These are phyloP conservation scores for Candida mesenterica DNA, from an alignment of 1,139 yeast genomes.

Conservation along the genomic window DNA sequence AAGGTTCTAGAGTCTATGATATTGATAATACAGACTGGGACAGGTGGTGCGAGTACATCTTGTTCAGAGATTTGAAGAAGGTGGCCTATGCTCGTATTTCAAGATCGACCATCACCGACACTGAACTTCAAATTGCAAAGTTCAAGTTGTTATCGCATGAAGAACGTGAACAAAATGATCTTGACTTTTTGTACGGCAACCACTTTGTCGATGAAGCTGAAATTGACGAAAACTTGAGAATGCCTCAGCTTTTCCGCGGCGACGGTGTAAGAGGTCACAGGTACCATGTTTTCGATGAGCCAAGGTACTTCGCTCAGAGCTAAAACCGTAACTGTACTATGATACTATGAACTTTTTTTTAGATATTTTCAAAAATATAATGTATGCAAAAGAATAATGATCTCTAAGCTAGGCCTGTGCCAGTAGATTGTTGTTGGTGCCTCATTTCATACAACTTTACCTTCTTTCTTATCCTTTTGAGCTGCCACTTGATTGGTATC, in stretches of 20 bases:
- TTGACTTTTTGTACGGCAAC: constrained; percentile 51
- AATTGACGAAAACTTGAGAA: constrained; percentile 62
- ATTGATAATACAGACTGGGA: constrained; percentile 94
- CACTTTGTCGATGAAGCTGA: constrained; percentile 53
- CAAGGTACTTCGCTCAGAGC: constrained; percentile 64
- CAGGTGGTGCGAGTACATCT: constrained; percentile 96
- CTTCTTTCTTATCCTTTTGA: constrained; percentile 21
- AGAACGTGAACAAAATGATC: constrained; percentile 35
- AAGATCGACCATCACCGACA: constrained; percentile 91
- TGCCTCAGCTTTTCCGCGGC: constrained; percentile 85
- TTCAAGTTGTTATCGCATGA: constrained; percentile 62
- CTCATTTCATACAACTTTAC: constrained; percentile 17
- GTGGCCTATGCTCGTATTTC: constrained; percentile 93
- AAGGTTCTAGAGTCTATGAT: constrained; percentile 82
- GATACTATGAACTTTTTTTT: not conserved
- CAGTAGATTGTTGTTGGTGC: constrained; percentile 6
- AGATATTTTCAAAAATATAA: not conserved
- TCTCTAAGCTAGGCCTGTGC: not conserved
- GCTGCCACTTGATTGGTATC: constrained; percentile 26
- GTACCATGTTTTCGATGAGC: constrained; percentile 92
- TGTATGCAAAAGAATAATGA: constrained; percentile 4
- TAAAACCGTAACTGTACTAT: not conserved
- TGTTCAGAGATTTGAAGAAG: constrained; percentile 82
- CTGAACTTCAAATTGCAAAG: constrained; percentile 94
- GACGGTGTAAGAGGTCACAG: constrained; percentile 92